phyloP scores from a whole-genome alignment of 176 grass and related monocot genomes.

The Bonia amplexicaulis region DNA sequence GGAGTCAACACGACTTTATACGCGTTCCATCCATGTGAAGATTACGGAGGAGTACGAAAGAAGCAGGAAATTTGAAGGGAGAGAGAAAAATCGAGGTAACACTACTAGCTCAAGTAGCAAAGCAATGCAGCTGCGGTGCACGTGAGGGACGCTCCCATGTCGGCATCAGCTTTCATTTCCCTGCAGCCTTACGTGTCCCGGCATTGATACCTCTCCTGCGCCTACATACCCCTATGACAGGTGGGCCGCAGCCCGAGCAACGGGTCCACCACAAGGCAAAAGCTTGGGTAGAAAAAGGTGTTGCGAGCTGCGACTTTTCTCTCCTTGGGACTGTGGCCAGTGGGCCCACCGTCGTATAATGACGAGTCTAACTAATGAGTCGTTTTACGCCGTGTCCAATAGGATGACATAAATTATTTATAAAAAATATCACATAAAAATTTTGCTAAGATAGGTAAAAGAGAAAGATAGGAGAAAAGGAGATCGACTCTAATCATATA shows the following conservation, averaged over 20 bases:
- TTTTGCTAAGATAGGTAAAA: too few species aligned
- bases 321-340: background rate
- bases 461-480: too few species aligned
- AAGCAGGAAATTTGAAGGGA: too few species aligned
- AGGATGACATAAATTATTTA: too few species aligned
- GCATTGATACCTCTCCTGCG: too few species aligned
- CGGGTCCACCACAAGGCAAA: background rate
- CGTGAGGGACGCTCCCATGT: conserved; percentile 11
- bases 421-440: too few species aligned
- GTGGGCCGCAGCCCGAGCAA: accelerated
- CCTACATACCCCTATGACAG: background rate
- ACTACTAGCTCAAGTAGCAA: background rate
- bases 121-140: background rate
- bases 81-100: too few species aligned
- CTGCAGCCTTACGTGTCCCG: background rate
- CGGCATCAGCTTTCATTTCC: conserved; percentile 4
- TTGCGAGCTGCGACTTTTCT: background rate
- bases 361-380: background rate
- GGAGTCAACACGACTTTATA: too few species aligned
- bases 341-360: background rate
- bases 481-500: too few species aligned
- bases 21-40: too few species aligned
- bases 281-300: background rate
- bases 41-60: too few species aligned
- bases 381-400: background rate